Conservation (phyloP, 176 grass and related monocot species). For the Oryza meyeriana region DNA sequence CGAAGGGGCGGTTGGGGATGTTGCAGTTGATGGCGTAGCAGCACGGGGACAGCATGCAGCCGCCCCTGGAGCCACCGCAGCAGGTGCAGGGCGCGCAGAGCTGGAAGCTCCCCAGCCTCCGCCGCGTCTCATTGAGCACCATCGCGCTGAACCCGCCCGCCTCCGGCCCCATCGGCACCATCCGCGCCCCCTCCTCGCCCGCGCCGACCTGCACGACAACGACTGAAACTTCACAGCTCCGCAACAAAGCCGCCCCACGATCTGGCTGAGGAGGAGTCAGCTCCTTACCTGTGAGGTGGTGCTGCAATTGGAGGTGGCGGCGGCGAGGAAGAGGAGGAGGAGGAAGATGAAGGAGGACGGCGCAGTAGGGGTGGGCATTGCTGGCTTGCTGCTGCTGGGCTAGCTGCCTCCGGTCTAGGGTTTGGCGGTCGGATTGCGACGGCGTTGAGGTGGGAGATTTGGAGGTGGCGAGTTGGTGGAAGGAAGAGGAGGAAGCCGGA, state of each 20-base stretch:
- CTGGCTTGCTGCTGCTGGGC: neutral
- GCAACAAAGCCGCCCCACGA: neutral
- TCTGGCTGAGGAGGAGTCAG: neutral
- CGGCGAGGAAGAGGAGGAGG: slow-evolving; percentile 33
- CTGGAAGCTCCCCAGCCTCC: slow-evolving; percentile 73
- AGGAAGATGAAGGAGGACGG: slow-evolving; percentile 6
- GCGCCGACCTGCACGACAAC: slow-evolving; percentile 2
- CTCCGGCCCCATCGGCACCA: slow-evolving; percentile 38
- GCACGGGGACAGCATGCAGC: slow-evolving; percentile 80
- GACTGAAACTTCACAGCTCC: neutral
- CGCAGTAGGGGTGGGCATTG: neutral
- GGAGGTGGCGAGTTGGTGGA: neutral
- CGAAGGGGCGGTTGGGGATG: slow-evolving; percentile 93
- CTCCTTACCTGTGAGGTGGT: slow-evolving; percentile 22
- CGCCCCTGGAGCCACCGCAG: slow-evolving; percentile 61
- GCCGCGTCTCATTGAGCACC: slow-evolving; percentile 61
- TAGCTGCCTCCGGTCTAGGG: neutral
- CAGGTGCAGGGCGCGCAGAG: slow-evolving; percentile 93
- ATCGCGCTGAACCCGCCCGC: slow-evolving; percentile 36
- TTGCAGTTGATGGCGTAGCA: slow-evolving; percentile 99
- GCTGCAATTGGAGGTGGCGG: slow-evolving; percentile 10
- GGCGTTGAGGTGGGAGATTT: slow-evolving; percentile 25
- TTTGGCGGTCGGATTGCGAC: neutral
- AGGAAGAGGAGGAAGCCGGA: no score
- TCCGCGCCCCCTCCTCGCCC: neutral